Evolutionary conservation across 148 eudicot species (phyloP).

Genomic region (Chenopodium berlandieri): DNA sequence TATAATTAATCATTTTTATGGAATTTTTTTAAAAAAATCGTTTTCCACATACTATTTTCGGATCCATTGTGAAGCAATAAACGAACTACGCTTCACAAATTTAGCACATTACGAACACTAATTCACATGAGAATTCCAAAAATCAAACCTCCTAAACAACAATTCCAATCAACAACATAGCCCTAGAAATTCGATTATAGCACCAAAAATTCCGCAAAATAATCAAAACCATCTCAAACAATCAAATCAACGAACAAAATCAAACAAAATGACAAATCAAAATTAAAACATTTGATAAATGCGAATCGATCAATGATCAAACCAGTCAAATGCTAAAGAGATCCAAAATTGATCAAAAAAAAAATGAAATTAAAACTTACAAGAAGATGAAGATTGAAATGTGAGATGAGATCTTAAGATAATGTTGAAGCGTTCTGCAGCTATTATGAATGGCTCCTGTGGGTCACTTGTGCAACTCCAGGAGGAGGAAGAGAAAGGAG

Average conservation of each 20-base stretch:
- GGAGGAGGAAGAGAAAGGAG: neutral
- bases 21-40: too few relatives aligned
- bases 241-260: constrained; percentile 5
- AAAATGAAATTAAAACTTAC: neutral
- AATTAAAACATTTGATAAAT: neutral
- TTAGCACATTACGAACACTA: neutral
- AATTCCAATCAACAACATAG: neutral
- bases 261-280: neutral
- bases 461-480: constrained; percentile 34
- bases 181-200: constrained; percentile 7
- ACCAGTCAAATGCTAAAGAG: neutral
- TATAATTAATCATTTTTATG: neutral
- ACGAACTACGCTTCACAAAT: neutral
- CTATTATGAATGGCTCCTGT: constrained; percentile 21
- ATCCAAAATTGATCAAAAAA: neutral
- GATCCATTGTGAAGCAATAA: neutral
- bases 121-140: neutral
- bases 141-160: constrained; percentile 5
- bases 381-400: neutral
- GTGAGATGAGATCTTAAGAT: constrained; percentile 20
- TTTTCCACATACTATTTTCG: neutral
- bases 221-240: neutral
- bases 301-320: constrained; percentile 18
- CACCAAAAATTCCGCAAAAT: constrained; percentile 3
- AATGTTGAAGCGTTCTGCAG: constrained; percentile 5